phyloP scores from a whole-genome alignment of 805 yeast genomes.

The Hanseniaspora lindneri region DNA sequence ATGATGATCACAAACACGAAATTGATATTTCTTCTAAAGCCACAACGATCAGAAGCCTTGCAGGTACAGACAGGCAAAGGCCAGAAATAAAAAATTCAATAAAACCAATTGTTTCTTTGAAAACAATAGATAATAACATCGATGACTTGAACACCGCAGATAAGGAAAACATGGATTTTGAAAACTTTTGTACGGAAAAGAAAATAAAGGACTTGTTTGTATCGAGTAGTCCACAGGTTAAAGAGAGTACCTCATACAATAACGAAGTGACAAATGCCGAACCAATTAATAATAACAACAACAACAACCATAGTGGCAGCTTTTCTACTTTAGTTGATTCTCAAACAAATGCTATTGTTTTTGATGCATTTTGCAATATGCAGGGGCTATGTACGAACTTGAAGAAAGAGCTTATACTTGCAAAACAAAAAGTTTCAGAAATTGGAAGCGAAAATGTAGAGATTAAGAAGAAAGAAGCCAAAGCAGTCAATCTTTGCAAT shows the following conservation, averaged over 20 bases:
- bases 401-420: constrained; percentile 22
- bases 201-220: too few species aligned
- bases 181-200: background rate
- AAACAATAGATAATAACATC: too few species aligned
- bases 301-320: background rate
- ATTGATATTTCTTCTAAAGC: too few species aligned
- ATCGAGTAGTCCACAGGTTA: too few species aligned
- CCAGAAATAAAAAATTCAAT: background rate
- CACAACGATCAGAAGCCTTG: background rate
- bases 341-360: constrained; percentile 29
- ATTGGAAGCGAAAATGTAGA: constrained; percentile 1
- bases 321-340: constrained; percentile 12
- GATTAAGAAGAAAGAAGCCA: background rate
- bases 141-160: too few species aligned
- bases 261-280: too few species aligned
- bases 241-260: too few species aligned
- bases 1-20: too few species aligned
- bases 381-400: constrained; percentile 30
- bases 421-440: background rate
- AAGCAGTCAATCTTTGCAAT: too few species aligned
- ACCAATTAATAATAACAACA: too few species aligned
- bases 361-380: constrained; percentile 33
- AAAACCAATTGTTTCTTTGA: too few species aligned
- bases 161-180: background rate
- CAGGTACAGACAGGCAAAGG: background rate